Base-by-base conservation (phyloP, 768 basidiomycete species). In the Auricularia heimuer region DNA sequence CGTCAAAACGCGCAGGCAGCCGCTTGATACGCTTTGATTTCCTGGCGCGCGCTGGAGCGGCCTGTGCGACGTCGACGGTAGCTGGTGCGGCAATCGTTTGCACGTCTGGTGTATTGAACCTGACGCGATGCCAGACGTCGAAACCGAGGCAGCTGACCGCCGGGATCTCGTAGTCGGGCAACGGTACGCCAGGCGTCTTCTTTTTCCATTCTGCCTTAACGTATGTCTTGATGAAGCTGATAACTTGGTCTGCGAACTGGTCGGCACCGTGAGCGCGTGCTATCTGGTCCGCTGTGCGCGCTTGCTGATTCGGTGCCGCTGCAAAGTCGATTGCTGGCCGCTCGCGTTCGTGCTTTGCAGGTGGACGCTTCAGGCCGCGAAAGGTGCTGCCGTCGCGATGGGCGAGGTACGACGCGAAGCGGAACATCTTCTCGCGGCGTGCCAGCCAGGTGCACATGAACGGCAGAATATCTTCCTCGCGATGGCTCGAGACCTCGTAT, bases 1-100 rank as follows among this genome's bases (percentile, higher is more conserved):
- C 78, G 65, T 81, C 78, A 69, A 79, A 80, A 3, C 74, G 66
- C 1, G 67, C 74, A 2, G 71, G 72, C 34, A 74, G 64, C 0
- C 64, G 37, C 1, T 69, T 67, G 39, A 42, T 42, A 3, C 47
- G 47, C 47, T 21, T 51, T 1, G 10, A 10, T 3, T 51, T 51
- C 6, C 47, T 16, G 24, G 29, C 18, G 3, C 56, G 56, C 3
- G 34, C 56, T 4, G 56, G 56, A 8, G 56, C 14, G 11, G 56
- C 56, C 14, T 60, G 34, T 18, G 56, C 56, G 2, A 35, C 34
- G 56, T 35, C 34, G 24, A 29, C 14, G 2, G 56, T 33, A 7
- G 24, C 24, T 35, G 24, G 24, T 18, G 56, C 24, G 11, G 6
- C 56, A 10, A 60, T 2, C 7, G 56, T 60, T 18, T 60, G 29